phyloP scores from a whole-genome alignment of 805 yeast genomes.

The Trichomonascus vanleenenianus region DNA sequence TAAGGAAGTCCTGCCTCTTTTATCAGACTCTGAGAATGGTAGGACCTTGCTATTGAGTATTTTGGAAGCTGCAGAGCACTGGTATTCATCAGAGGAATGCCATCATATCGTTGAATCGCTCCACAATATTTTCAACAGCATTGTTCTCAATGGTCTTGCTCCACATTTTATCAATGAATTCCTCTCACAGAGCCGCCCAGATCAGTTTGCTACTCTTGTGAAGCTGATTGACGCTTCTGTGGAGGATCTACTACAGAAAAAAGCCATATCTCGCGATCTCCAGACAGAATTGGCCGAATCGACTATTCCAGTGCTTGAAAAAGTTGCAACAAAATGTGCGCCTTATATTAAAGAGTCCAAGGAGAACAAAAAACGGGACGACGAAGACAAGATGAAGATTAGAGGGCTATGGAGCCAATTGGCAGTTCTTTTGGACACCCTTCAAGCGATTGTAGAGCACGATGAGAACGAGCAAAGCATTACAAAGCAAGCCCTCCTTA shows the following conservation, averaged over 20 bases:
- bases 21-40: background rate
- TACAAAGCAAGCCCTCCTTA: background rate
- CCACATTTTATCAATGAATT: too few species aligned
- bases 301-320: background rate
- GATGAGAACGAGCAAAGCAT: background rate
- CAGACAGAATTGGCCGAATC: slow-evolving; percentile 1
- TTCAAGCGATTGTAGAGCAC: slow-evolving; percentile 5
- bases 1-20: background rate
- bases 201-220: slow-evolving; percentile 11
- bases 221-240: slow-evolving; percentile 14
- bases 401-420: slow-evolving; percentile 9
- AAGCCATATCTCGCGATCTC: background rate
- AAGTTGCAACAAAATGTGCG: background rate
- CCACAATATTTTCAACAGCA: background rate
- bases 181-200: background rate
- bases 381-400: slow-evolving; percentile 3
- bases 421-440: slow-evolving; percentile 9
- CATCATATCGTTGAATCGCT: background rate
- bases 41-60: slow-evolving; percentile 1
- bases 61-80: slow-evolving; percentile 1
- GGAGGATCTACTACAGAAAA: background rate
- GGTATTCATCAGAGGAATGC: slow-evolving; percentile 1
- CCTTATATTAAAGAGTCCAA: slow-evolving; percentile 11
- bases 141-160: background rate
- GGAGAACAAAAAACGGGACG: slow-evolving; percentile 1